These are phyloP conservation scores for Kodamaea plutei DNA, from an alignment of 1,139 yeast species.

Conservation along the genomic window DNA sequence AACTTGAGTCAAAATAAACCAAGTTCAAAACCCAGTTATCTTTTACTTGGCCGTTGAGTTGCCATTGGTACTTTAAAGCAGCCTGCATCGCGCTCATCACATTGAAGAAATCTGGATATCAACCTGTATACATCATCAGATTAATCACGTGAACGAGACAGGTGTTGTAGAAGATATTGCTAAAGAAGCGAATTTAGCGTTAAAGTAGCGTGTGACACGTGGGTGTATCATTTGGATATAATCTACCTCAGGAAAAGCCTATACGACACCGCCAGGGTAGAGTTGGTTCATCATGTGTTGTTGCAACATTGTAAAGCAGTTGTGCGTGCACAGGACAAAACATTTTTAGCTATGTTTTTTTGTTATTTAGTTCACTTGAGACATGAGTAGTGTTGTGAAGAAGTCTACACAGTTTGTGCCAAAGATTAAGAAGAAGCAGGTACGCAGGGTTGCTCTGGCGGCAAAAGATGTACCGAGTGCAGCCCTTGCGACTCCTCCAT, in stretches of 20 bases:
- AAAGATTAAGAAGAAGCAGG: slow-evolving; percentile 29
- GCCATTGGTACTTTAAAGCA: slow-evolving; percentile 15
- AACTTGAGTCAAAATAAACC: slow-evolving; percentile 30
- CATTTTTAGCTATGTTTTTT: too few relatives aligned
- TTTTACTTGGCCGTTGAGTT: slow-evolving; percentile 11
- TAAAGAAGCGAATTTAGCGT: too few relatives aligned
- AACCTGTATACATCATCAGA: slow-evolving; percentile 1
- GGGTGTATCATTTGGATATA: too few relatives aligned
- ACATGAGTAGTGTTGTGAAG: slow-evolving; percentile 51
- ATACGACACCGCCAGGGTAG: too few relatives aligned
- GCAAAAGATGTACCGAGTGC: slow-evolving; percentile 10
- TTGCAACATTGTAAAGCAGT: too few relatives aligned
- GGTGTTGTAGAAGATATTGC: too few relatives aligned
- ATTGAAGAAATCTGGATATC: too few relatives aligned
- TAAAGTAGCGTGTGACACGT: too few relatives aligned
- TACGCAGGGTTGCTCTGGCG: slow-evolving; percentile 14
- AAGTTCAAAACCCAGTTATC: slow-evolving; percentile 52
- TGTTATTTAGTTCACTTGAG: too few relatives aligned
- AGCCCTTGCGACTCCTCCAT: slow-evolving; percentile 19
- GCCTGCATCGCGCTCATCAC: slow-evolving; percentile 8
- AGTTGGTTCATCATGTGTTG: too few relatives aligned
- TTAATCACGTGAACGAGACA: not conserved
- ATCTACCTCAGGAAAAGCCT: too few relatives aligned
- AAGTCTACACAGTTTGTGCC: slow-evolving; percentile 42
- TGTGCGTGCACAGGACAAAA: too few relatives aligned